Evolutionary conservation across 1,284 basidiomycete genomes (phyloP).

Genomic region (Sporisorium exsertum): DNA sequence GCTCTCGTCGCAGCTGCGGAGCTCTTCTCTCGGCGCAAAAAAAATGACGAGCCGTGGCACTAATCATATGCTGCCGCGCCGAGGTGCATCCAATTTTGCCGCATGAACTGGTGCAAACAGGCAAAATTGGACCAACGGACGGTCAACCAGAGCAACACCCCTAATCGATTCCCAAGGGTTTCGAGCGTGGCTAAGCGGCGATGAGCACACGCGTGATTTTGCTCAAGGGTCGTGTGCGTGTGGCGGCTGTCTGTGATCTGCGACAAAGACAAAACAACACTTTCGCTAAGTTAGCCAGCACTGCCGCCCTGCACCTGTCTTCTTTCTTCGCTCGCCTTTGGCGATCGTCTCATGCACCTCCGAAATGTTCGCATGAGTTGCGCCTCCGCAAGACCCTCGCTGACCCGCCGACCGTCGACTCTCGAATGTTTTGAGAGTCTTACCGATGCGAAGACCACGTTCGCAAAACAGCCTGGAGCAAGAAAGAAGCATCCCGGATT

Average conservation of each 20-base stretch:
- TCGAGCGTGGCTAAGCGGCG: not conserved
- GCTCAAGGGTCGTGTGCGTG: conserved; percentile 6
- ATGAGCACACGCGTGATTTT: not conserved
- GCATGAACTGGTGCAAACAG: not conserved
- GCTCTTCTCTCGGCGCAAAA: not conserved
- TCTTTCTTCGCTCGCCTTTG: conserved; percentile 8
- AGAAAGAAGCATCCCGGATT: not conserved
- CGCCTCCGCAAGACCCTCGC: not conserved
- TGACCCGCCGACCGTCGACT: not conserved
- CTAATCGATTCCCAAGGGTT: conserved; percentile 2
- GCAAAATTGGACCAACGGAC: not conserved
- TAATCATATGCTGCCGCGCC: not conserved
- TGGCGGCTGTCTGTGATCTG: conserved; percentile 16
- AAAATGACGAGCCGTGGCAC: not conserved
- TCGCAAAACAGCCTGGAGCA: not conserved
- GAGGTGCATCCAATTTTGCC: not conserved
- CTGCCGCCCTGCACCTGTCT: not conserved
- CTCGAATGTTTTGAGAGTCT: not conserved
- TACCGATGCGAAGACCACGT: not conserved
- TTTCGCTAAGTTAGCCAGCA: not conserved
- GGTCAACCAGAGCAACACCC: not conserved
- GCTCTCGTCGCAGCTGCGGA: too few relatives aligned
- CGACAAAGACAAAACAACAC: conserved; percentile 21
- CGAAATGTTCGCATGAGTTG: conserved; percentile 17
- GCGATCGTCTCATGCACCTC: conserved; percentile 40